Percentiles rank a stretch among this genome's conserved stretches.
These are phyloP conservation scores for Brassica cretica DNA, from an alignment of 345 rosid genomes.

Conservation along the genomic window DNA sequence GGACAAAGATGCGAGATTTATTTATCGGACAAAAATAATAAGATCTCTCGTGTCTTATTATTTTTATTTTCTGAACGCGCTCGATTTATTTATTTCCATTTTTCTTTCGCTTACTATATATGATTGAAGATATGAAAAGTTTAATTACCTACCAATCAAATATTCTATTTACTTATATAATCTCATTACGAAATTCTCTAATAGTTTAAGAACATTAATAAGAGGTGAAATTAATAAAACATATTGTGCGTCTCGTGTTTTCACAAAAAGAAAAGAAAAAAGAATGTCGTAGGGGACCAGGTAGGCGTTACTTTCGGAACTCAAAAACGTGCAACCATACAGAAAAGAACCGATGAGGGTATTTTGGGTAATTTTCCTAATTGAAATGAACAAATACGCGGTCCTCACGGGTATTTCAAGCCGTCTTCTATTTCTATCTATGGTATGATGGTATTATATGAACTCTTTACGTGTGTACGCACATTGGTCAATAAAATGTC, in stretches of 20 bases:
- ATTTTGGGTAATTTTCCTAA: not conserved
- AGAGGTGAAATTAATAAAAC: not conserved
- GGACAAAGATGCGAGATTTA: constrained; percentile 35
- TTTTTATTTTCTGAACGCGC: not conserved
- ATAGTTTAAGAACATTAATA: not conserved
- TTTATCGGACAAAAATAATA: no score
- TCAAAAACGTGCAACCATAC: constrained; percentile 7
- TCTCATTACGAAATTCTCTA: not conserved
- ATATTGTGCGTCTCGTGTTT: not conserved
- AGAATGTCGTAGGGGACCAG: not conserved
- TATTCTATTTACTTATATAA: not conserved
- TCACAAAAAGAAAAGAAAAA: not conserved
- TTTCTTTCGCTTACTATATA: not conserved
- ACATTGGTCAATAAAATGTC: constrained; percentile 13
- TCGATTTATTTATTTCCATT: not conserved
- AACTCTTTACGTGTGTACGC: constrained; percentile 19
- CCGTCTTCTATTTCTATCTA: not conserved
- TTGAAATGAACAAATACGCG: constrained; percentile 4
- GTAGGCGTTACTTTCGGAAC: constrained; percentile 2
- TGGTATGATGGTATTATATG: not conserved
- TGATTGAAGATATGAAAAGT: not conserved
- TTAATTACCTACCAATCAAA: not conserved
- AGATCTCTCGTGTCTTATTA: not conserved
- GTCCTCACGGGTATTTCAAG: constrained; percentile 15
- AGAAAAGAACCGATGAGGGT: constrained; percentile 12